Percentiles rank a stretch among this genome's conserved stretches.
Conservation (phyloP, 768 basidiomycete genomes). For the Trametes sanguinea region DNA sequence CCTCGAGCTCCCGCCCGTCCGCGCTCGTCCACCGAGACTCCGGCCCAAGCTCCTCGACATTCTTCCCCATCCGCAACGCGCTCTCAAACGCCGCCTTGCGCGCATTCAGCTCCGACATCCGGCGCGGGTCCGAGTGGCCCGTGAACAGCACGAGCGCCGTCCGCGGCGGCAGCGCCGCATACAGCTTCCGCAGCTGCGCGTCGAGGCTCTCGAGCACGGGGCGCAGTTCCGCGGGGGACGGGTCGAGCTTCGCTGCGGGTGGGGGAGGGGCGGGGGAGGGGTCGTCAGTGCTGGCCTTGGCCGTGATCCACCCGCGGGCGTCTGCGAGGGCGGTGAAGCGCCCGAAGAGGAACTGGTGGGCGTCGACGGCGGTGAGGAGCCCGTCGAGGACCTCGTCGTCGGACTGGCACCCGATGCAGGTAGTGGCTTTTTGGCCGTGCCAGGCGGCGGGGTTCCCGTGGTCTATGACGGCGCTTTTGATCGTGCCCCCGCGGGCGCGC, state of each 20-base stretch:
- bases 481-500: conserved; percentile 48
- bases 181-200: conserved; percentile 57
- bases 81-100: conserved; percentile 74
- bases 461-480: conserved; percentile 75
- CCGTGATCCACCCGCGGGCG: conserved; percentile 75
- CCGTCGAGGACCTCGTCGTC: conserved; percentile 83
- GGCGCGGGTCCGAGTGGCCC: conserved; percentile 85
- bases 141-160: conserved; percentile 86
- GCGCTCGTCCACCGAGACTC: conserved; percentile 72
- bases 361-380: conserved; percentile 54
- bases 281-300: conserved; percentile 47
- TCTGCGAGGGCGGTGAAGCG: conserved; percentile 84
- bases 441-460: conserved; percentile 81
- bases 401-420: conserved; percentile 67
- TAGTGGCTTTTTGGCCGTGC: conserved; percentile 84
- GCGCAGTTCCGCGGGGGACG: conserved; percentile 12
- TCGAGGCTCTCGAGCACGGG: conserved; percentile 53
- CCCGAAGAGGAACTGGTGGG: conserved; percentile 83
- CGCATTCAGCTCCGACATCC: conserved; percentile 71
- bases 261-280: conserved; percentile 16
- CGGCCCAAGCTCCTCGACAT: conserved; percentile 52
- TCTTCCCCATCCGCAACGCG: conserved; percentile 57
- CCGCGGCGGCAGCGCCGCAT: conserved; percentile 69
- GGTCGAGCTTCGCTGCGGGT: conserved; percentile 17
- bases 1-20: conserved; percentile 80